Evolutionary conservation across 2,329 filamentous ascomycete species (phyloP), one percentile per base, ranked within the genome.

Genomic region (Akanthomyces uredinophilus): DNA sequence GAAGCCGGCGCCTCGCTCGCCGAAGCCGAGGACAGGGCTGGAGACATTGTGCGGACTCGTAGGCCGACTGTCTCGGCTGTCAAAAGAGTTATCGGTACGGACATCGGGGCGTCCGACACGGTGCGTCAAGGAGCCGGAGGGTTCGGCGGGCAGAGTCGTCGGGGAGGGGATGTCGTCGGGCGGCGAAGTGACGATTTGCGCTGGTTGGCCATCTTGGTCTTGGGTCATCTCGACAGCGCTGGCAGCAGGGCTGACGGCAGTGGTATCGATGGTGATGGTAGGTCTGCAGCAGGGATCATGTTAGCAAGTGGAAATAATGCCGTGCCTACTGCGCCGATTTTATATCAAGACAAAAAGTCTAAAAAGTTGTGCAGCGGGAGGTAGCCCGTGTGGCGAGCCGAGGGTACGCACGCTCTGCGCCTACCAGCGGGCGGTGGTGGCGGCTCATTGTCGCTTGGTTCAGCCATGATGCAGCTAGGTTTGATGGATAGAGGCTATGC

Each of bases 31-130:
- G 10, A 85, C 77, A 1, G 83, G 83, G 65, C 78, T 86, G 32
- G 87, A 89, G 55, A 91, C 81, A 76, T 91, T 91, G 73, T 90
- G 87, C 10, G 88, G 87, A 66, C 88, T 91, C 14, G 84, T 87
- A 1, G 88, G 88, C 63, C 87, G 80, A 71, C 84, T 88, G 64
- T 88, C 86, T 66, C 78, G 82, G 72, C 81, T 86, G 22, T 90
- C 88, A 67, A 89, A 87, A 1, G 86, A 87, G 43, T 79, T 79
- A n/a, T 82, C 78, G 16, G 79, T 76, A 64, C 81, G 79, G 46
- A 83, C 70, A 62, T 88, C 83, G 46, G 70, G 68, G 61, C 66
- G 65, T 13, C 66, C 62, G 57, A 68, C 62, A 63, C 70, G 67
- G 8, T 66, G 63, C n/a, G 68, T 65, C 55, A 67, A 66, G 54